phyloP scores from a whole-genome alignment of 2,329 filamentous ascomycete genomes.

The Aspergillus puulaauensis region DNA sequence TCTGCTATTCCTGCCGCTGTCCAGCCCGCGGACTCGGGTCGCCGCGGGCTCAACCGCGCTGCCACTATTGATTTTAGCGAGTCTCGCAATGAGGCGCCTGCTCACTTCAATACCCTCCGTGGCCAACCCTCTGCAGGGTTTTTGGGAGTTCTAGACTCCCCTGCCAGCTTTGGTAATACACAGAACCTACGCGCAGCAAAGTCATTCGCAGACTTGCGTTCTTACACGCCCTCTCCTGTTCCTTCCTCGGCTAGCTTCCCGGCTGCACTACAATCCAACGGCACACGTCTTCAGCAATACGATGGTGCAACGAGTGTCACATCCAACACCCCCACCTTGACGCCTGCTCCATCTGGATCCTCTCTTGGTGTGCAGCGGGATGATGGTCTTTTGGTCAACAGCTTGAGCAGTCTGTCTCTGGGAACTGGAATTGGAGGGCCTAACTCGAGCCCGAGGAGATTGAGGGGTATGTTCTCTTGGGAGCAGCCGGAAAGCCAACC shows the following conservation, averaged over 20 bases:
- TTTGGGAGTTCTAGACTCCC: constrained; percentile 80
- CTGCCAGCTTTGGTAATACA: constrained; percentile 65
- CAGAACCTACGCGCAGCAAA: constrained; percentile 89
- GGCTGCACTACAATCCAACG: constrained; percentile 63
- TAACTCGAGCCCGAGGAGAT: constrained; percentile 57
- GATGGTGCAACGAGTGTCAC: constrained; percentile 57
- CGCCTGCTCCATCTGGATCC: constrained; percentile 56
- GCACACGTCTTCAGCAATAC: constrained; percentile 59
- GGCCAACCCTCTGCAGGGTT: constrained; percentile 76
- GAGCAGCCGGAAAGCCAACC: constrained; percentile 53
- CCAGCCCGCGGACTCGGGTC: constrained; percentile 71
- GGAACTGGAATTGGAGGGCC: constrained; percentile 47
- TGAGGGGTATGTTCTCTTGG: constrained; percentile 63
- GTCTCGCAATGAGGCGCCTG: constrained; percentile 68
- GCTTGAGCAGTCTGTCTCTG: constrained; percentile 61
- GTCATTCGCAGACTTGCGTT: constrained; percentile 92
- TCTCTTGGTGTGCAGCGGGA: constrained; percentile 52
- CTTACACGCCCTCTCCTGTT: constrained; percentile 90
- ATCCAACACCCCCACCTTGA: constrained; percentile 66
- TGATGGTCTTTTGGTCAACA: constrained; percentile 62
- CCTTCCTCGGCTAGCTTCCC: constrained; percentile 87
- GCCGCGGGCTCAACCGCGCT: constrained; percentile 83
- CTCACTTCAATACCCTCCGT: constrained; percentile 70
- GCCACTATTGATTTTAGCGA: constrained; percentile 97
- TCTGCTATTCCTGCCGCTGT: constrained; percentile 62